Conservation (phyloP, 371 early-diverging fungal species). For the Mortierella sp. region DNA sequence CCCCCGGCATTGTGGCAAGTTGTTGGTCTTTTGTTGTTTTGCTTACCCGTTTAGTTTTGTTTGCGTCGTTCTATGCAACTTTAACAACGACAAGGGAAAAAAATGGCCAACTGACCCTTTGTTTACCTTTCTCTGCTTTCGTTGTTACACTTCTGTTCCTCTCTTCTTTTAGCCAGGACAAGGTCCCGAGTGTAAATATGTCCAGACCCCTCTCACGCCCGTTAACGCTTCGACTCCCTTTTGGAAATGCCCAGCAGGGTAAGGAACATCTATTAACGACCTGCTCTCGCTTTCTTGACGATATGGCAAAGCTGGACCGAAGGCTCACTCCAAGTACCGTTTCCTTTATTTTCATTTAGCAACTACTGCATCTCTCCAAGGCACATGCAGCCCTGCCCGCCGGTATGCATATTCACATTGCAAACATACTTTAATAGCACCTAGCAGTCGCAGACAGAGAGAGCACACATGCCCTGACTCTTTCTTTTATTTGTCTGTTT, state of each 20-base stretch:
- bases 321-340: neutral
- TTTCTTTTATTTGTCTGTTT: neutral
- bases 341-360: neutral
- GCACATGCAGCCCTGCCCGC: slow-evolving; percentile 37
- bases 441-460: neutral
- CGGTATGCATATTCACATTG: slow-evolving; percentile 8
- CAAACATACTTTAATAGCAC: neutral
- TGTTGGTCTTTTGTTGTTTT: neutral
- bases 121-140: neutral
- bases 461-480: neutral
- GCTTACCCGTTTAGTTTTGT: neutral
- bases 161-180: slow-evolving; percentile 26
- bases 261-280: neutral
- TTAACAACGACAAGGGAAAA: neutral
- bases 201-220: slow-evolving; percentile 40
- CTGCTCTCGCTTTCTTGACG: too few species aligned
- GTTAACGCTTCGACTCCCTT: slow-evolving; percentile 28
- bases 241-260: slow-evolving; percentile 56
- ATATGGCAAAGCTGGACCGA: too few species aligned
- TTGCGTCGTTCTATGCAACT: neutral
- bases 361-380: slow-evolving; percentile 49
- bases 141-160: neutral
- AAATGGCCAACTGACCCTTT: neutral
- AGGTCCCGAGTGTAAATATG: slow-evolving; percentile 46
- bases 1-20: slow-evolving; percentile 49